Percentiles rank a stretch among this genome's conserved stretches.
phyloP scores from a whole-genome alignment of 2,329 filamentous ascomycete species.

The Beauveria caledonica region DNA sequence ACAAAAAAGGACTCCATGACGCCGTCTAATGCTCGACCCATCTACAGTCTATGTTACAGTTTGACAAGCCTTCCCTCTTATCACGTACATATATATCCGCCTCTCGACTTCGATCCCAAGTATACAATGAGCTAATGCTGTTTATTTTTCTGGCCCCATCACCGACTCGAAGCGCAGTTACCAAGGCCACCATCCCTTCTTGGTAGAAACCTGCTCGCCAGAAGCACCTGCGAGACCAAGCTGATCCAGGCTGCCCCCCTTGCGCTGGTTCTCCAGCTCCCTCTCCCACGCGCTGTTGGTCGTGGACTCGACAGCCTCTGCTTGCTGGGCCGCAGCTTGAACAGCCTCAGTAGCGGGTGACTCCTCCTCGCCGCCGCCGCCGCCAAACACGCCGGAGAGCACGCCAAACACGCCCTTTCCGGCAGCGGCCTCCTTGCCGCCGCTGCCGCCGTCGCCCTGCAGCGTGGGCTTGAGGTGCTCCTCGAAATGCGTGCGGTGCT shows the following conservation, averaged over 20 bases:
- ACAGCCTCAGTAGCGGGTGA: neutral
- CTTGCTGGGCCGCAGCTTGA: conserved; percentile 14
- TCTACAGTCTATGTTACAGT: conserved; percentile 32
- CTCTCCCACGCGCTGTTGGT: conserved; percentile 37
- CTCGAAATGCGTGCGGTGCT: conserved; percentile 28
- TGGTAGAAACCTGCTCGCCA: conserved; percentile 22
- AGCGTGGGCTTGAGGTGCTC: conserved; percentile 27
- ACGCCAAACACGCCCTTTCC: conserved; percentile 30
- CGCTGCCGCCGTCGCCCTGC: conserved; percentile 16
- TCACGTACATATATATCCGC: neutral
- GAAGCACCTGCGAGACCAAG: conserved; percentile 31
- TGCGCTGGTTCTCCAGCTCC: conserved; percentile 43
- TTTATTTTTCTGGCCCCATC: neutral
- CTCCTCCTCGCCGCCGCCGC: conserved; percentile 17
- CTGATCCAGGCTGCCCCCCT: conserved; percentile 43
- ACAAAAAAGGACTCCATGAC: conserved; percentile 12
- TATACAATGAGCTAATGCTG: conserved; percentile 9
- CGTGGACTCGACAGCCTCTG: conserved; percentile 25
- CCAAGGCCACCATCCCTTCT: conserved; percentile 43
- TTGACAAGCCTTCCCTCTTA: conserved; percentile 14
- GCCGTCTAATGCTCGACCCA: conserved; percentile 20
- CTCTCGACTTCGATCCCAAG: neutral
- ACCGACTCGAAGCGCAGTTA: conserved; percentile 13
- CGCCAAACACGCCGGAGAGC: conserved; percentile 23
- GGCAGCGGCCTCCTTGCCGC: conserved; percentile 16